Base-by-base conservation (phyloP, 352 stramenopile species). In the Phytophthora macrochlamydospora region DNA sequence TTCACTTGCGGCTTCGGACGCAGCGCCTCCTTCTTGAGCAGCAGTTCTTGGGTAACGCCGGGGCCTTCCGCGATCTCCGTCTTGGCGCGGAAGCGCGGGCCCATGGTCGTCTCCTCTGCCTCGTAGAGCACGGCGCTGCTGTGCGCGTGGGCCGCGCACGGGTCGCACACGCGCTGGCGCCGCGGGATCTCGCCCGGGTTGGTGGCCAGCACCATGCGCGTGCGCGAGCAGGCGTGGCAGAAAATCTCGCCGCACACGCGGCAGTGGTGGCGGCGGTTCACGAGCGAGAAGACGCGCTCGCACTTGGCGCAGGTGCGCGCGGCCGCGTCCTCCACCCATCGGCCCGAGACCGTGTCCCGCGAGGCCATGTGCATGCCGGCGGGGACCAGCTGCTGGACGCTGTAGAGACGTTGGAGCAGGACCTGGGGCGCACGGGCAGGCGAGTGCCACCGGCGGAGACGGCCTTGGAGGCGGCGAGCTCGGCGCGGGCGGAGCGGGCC, bases 181-280 rank as follows among this genome's bases (percentile, higher is more conserved):
- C 77, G 79, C 12, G 82, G 80, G 50, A 88, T 82, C 58, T 90
- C 81, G 42, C 80, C 73, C 7, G 82, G 75, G 28, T 79, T 89
- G 33, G 81, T 93, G 44, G 80, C 79, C 31, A 96, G 72, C 61
- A 92, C 77, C 73, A 95, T 94, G 24, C 90, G 78, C 40, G 78
- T 93, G 38, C 88, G 87, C 14, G 86, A 92, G 56, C 86, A 94
- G 32, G 81, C 70, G 68, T 90, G 80, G 61, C 86, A 94, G 71
- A 94, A 94, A 51, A 94, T 90, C 65, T 93, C 67, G 33, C 86
- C 86, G 51, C 86, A 94, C 50, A 92, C 84, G 54, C 86, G 86
- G 70, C 86, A 94, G 75, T 94, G 86, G 62, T 94, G 86, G 30
- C 86, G 83, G 2, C 86, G 82, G 69, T 91, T 89, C 44, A 91